These are phyloP conservation scores for Metarhizium rileyi DNA, from an alignment of 2,329 filamentous ascomycete species.

Conservation along the genomic window DNA sequence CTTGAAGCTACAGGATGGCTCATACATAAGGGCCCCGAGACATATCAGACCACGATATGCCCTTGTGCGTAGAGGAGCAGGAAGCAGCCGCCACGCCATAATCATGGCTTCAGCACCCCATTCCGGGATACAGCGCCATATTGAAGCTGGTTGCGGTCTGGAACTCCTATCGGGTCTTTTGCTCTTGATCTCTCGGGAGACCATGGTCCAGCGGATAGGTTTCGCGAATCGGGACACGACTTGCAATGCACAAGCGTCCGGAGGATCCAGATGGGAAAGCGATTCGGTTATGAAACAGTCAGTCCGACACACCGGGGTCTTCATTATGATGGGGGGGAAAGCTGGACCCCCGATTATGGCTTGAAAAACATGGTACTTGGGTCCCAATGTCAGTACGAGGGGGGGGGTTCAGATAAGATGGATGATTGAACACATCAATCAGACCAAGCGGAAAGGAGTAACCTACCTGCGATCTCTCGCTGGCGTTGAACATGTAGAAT, in stretches of 20 bases:
- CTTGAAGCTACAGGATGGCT: conserved; percentile 5
- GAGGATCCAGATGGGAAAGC: background rate
- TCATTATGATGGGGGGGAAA: background rate
- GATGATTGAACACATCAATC: background rate
- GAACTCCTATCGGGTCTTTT: background rate
- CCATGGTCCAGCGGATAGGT: background rate
- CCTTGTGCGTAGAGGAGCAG: background rate
- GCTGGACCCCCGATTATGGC: background rate
- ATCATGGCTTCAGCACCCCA: background rate
- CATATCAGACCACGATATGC: background rate
- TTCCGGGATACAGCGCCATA: background rate
- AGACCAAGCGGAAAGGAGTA: background rate
- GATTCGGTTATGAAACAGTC: background rate
- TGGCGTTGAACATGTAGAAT: conserved; percentile 7
- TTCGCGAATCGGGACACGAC: background rate
- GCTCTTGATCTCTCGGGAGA: background rate
- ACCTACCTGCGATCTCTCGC: background rate
- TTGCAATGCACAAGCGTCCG: background rate
- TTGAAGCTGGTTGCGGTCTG: background rate
- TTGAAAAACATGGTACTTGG: background rate
- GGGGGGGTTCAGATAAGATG: too few species aligned
- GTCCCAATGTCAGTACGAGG: background rate
- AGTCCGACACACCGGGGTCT: background rate
- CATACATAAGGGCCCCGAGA: conserved; percentile 6
- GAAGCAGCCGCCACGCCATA: background rate